Conservation (phyloP, 768 basidiomycete genomes). For the Leccinum rimulosum region DNA sequence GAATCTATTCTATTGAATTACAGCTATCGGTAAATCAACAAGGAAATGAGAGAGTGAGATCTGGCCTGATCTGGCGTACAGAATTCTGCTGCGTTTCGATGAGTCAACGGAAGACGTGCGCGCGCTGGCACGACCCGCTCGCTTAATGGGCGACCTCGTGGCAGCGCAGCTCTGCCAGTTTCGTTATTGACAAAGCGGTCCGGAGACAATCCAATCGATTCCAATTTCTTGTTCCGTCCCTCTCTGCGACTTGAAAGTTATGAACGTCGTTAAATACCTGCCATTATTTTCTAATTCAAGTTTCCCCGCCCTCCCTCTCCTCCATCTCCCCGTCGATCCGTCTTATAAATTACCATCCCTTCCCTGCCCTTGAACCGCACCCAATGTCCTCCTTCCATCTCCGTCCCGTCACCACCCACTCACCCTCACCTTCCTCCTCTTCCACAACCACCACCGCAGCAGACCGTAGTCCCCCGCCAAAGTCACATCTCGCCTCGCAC, state of each 20-base stretch:
- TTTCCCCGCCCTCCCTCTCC: constrained; percentile 14
- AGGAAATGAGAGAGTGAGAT: constrained; percentile 24
- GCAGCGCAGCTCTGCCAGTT: constrained; percentile 19
- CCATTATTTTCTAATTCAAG: constrained; percentile 5
- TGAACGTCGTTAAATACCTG: constrained; percentile 4
- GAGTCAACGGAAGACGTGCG: constrained; percentile 17
- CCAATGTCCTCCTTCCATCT: constrained; percentile 52
- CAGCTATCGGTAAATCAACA: constrained; percentile 27
- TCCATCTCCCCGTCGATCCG: constrained; percentile 21
- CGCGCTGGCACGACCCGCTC: constrained; percentile 19
- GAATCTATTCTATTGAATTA: constrained; percentile 19
- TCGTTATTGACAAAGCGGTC: constrained; percentile 21
- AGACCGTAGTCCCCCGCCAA: constrained; percentile 39
- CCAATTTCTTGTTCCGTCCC: constrained; percentile 17
- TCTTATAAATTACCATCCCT: constrained; percentile 23
- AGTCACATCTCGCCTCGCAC: constrained; percentile 25
- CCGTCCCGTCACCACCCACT: constrained; percentile 49
- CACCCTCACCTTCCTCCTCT: constrained; percentile 57
- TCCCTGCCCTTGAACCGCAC: constrained; percentile 20
- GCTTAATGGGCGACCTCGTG: constrained; percentile 26
- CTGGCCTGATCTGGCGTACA: constrained; percentile 15
- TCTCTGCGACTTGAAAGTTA: constrained; percentile 6
- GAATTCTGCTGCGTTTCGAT: constrained; percentile 16
- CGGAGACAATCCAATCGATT: constrained; percentile 18
- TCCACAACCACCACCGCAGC: constrained; percentile 44